phyloP scores from a whole-genome alignment of 2,329 filamentous ascomycete species.

The Microascus cirrosus region DNA sequence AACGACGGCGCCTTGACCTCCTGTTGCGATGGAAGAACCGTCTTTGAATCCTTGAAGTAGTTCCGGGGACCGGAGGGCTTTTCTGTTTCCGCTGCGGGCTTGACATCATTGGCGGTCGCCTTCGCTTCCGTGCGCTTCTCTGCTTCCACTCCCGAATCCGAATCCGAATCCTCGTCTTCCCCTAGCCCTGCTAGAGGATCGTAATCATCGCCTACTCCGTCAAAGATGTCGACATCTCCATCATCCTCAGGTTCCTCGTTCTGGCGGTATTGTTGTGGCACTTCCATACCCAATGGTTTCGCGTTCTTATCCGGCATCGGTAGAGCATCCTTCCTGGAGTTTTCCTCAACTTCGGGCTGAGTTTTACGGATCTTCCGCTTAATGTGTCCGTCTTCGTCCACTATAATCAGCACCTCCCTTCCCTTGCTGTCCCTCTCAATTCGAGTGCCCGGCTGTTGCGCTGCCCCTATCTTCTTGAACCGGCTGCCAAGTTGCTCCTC shows the following conservation, averaged over 20 bases:
- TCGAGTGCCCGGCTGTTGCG: slow-evolving; percentile 39
- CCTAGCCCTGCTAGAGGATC: slow-evolving; percentile 52
- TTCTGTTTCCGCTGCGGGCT: slow-evolving; percentile 30
- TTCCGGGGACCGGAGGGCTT: slow-evolving; percentile 33
- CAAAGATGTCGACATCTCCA: slow-evolving; percentile 54
- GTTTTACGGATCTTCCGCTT: slow-evolving; percentile 52
- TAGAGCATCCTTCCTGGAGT: slow-evolving; percentile 28
- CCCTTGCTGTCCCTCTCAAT: slow-evolving; percentile 52
- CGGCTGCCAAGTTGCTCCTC: slow-evolving; percentile 42
- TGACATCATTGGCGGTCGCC: slow-evolving; percentile 18
- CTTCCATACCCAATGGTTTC: slow-evolving; percentile 53
- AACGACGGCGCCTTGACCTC: slow-evolving; percentile 41
- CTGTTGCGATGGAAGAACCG: slow-evolving; percentile 40
- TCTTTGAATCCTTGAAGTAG: slow-evolving; percentile 52
- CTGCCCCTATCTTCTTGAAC: slow-evolving; percentile 54
- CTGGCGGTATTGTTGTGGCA: slow-evolving; percentile 46
- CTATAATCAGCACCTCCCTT: slow-evolving; percentile 52
- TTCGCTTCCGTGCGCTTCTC: slow-evolving; percentile 12
- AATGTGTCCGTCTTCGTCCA: slow-evolving; percentile 56
- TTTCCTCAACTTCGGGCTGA: slow-evolving; percentile 21
- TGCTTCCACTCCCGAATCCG: slow-evolving; percentile 29
- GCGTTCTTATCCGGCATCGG: slow-evolving; percentile 43
- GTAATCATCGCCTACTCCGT: slow-evolving; percentile 55
- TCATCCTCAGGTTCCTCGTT: slow-evolving; percentile 36
- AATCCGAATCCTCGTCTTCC: slow-evolving; percentile 23